Conservation (phyloP, 345 rosid species). For the Brassica rapa region DNA sequence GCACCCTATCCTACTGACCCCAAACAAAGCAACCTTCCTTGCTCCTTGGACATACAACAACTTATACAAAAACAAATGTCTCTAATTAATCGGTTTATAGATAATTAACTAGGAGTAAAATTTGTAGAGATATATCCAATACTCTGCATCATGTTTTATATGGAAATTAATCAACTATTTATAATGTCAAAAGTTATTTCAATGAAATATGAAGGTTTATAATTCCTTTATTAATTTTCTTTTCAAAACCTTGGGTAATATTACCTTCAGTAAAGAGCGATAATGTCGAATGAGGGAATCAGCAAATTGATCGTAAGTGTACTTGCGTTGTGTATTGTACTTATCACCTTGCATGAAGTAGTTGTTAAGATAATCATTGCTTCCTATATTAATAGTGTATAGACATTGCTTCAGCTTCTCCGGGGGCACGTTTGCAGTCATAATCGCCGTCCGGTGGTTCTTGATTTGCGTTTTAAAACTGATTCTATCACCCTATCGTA, state of each 20-base stretch:
- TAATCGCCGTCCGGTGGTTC: conserved; percentile 43
- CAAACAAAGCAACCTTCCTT: conserved; percentile 48
- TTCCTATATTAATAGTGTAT: conserved; percentile 53
- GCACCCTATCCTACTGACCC: conserved; percentile 44
- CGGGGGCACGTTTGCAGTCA: conserved; percentile 21
- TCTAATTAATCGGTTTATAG: neutral
- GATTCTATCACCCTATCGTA: conserved; percentile 23
- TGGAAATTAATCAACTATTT: neutral
- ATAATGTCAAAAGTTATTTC: neutral
- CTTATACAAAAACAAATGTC: conserved; percentile 3
- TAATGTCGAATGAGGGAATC: conserved; percentile 28
- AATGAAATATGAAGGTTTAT: neutral
- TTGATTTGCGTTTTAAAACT: conserved; percentile 43
- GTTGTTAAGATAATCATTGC: conserved; percentile 56
- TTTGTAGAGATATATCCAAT: conserved; percentile 10
- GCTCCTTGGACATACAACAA: conserved; percentile 35
- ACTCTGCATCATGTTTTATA: neutral
- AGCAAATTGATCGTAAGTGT: conserved; percentile 36
- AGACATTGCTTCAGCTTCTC: conserved; percentile 47
- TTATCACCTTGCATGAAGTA: conserved; percentile 47
- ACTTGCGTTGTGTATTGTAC: conserved; percentile 17
- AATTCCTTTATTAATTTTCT: neutral
- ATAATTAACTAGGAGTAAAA: neutral
- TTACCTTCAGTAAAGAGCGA: conserved; percentile 31
- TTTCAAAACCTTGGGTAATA: neutral